A percentile compares a stretch with the other conserved stretches of the same genome.
Evolutionary conservation across 208 protist species (phyloP).

Genomic region (Trypanosoma grayi): DNA sequence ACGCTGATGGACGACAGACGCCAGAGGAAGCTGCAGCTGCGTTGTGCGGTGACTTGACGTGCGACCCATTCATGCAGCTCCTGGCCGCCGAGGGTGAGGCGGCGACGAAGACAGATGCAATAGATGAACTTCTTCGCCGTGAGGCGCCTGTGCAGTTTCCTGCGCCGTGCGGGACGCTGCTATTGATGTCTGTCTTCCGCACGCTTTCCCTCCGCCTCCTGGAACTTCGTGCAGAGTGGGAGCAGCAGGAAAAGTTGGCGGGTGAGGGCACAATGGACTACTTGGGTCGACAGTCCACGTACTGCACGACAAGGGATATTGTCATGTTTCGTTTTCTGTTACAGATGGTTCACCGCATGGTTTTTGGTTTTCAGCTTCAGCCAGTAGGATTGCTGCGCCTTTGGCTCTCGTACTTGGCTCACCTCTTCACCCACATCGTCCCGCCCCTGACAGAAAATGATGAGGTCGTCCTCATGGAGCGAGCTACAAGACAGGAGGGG

Average conservation of each 20-base stretch:
- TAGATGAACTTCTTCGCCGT: conserved; percentile 24
- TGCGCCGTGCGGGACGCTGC: conserved; percentile 48
- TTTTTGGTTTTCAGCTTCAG: conserved; percentile 54
- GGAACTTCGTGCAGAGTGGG: conserved; percentile 42
- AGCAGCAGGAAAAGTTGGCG: conserved; percentile 44
- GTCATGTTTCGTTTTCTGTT: conserved; percentile 37
- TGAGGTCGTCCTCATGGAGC: conserved; percentile 28
- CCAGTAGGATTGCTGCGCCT: conserved; percentile 55
- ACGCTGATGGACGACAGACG: background rate
- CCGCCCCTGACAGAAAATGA: conserved; percentile 48
- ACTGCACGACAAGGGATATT: conserved; percentile 65
- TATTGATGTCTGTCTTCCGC: conserved; percentile 58
- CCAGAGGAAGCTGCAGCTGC: conserved; percentile 1
- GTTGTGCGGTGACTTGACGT: background rate
- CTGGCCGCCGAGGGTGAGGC: conserved; percentile 10
- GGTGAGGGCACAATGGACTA: conserved; percentile 31
- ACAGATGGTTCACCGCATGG: conserved; percentile 50
- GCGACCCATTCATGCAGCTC: conserved; percentile 7
- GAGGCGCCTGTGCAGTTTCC: conserved; percentile 39
- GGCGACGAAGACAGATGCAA: conserved; percentile 1
- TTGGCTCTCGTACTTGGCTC: conserved; percentile 67
- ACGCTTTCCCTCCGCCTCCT: conserved; percentile 41
- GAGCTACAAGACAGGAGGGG: background rate
- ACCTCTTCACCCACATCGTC: conserved; percentile 65
- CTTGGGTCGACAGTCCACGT: conserved; percentile 42